Base-by-base conservation (phyloP, 2,329 filamentous ascomycete genomes). In the Stenocarpella maydis region DNA sequence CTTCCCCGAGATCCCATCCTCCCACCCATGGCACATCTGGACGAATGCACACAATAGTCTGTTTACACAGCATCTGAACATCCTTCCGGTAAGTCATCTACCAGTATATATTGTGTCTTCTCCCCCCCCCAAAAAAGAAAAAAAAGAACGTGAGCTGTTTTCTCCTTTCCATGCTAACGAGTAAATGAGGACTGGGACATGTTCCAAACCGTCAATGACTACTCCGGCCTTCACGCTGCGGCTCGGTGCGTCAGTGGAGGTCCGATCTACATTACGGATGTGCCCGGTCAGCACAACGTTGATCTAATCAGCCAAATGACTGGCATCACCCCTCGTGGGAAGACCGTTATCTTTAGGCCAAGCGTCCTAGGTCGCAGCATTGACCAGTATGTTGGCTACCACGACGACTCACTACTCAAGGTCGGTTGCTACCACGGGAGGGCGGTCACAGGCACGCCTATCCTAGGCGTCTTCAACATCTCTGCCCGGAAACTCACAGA, bases 21-120 rank as follows among this genome's bases (percentile, higher is more conserved):
- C 92, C 8, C 96, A 99, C 72, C 88, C 95, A 0, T 99, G 96
- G 95, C 96, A 99, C 78, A 87, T 98, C 43, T 99, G 97, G 84
- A 89, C 91, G 72, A 99, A 98, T 77, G 95, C 95, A 0, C 92
- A 98, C 80, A 98, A 97, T 77, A 86, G 89, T 39, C 84, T 98
- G 0, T 83, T 98, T 17, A 95, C 92, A 2, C 90, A 93, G 72
- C 91, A 96, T 76, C 84, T 98, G 39, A 97, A 98, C 74, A 88
- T 94, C 1, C 81, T 98, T 0, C 95, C 96, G 0, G 58, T 63
- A 10, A 63, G 58, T 49, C 28, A 19, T 19, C n/a, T 9, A 47
- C n/a, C 6, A 17, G 14, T 2, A 34, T 28, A 37, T n/a, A n/a
- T n/a, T n/a, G n/a, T n/a, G n/a, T n/a, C n/a, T n/a, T n/a, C n/a